A percentile compares a stretch with the other conserved stretches of the same genome.
These are phyloP conservation scores for Histomonas meleagridis DNA, from an alignment of 208 protist genomes.

Conservation along the genomic window DNA sequence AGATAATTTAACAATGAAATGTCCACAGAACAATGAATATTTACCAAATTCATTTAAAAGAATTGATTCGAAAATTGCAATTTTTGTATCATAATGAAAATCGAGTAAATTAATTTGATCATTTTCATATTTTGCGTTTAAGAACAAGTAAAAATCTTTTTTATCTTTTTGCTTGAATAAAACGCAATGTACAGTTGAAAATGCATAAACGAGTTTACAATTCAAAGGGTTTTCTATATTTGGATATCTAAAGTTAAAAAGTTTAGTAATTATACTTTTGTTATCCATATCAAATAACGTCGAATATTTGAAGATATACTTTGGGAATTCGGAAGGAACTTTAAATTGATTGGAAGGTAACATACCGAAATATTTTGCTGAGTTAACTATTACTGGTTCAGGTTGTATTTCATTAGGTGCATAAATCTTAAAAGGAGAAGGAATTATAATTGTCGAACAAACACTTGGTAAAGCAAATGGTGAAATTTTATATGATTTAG, in stretches of 20 bases:
- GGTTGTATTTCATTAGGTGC: neutral
- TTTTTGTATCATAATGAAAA: neutral
- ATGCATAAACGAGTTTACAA: neutral
- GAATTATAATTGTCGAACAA: neutral
- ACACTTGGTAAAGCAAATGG: neutral
- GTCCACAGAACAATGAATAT: neutral
- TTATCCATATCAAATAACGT: neutral
- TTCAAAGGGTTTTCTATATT: neutral
- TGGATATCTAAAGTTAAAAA: neutral
- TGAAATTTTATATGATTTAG: neutral
- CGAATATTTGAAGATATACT: neutral
- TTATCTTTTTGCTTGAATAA: neutral
- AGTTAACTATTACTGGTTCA: neutral
- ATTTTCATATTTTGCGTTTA: neutral
- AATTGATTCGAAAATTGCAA: neutral
- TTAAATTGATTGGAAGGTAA: neutral
- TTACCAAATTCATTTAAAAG: neutral
- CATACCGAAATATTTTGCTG: neutral
- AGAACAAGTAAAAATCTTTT: neutral
- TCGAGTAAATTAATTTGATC: neutral
- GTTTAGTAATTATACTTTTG: neutral
- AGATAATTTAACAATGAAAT: neutral
- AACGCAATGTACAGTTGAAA: neutral
- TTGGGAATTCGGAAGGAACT: neutral
- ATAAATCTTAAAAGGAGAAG: neutral